Base-by-base conservation (phyloP, 352 stramenopile genomes). In the Elongisporangium undulatum region DNA sequence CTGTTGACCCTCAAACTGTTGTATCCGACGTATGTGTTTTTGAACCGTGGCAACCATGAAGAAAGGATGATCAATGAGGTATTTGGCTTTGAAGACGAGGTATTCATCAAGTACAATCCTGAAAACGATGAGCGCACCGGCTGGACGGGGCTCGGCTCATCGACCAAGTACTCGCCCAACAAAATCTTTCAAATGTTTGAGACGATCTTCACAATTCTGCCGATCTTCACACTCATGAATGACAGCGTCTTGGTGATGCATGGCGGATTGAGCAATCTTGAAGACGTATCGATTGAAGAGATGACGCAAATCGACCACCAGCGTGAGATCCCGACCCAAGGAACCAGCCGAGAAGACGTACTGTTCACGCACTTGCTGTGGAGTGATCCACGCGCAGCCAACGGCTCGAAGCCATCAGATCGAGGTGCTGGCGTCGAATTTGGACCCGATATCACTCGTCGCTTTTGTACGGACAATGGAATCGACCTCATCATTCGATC, bases 1-100 rank as follows among this genome's bases (percentile, higher is more conserved):
- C 61, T 98, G 24, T 72, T 97, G 5, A 82, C 81, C 1, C 97
- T 97, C 64, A 97, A 97, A 72, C 63, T 97, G 3, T 53, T 96
- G 39, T 92, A 94, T 59, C 89, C 93, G 1, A 61, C 92, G 3
- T 93, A 72, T 3, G 89, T 98, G n/a, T 93, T 93, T 51, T 64
- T 98, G 45, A 98, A 98, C 60, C 85, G 96, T 15, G 96, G 96
- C 23, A 99, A 99, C 63, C 96, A 99, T 66, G 96, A 99, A 79
- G 93, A 93, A 59, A 81, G 79, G 5, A 89, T 97, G 76, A 95
- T 97, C 57, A 98, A 97, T 74, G 86, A 94, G 59, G 83, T 92
- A 4, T 95, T 97, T 53, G 89, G 88, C 0, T 95, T 97, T 59
- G 75, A 90, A 66, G 77, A 89, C 55, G 86, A 97, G 56, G 68